These are phyloP conservation scores for Bipolaris zeicola DNA, from an alignment of 2,329 filamentous ascomycete genomes.

Conservation along the genomic window DNA sequence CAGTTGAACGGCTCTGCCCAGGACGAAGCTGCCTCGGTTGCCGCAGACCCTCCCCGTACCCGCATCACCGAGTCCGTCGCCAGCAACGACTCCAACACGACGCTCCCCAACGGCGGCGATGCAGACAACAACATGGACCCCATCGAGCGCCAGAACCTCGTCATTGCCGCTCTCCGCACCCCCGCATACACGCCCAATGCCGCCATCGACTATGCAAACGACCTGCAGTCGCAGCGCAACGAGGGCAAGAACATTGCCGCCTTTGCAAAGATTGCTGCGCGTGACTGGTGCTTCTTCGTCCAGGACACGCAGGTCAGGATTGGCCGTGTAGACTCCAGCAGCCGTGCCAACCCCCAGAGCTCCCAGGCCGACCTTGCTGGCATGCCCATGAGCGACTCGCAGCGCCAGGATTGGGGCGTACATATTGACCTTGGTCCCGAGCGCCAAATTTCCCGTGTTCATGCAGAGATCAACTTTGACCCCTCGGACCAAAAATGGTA, in stretches of 20 bases:
- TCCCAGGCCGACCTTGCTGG: conserved; percentile 35
- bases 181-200: conserved; percentile 60
- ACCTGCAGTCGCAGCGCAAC: conserved; percentile 52
- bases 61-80: conserved; percentile 47
- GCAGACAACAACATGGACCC: conserved; percentile 38
- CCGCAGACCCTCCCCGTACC: conserved; percentile 32
- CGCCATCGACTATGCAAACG: conserved; percentile 62
- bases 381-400: conserved; percentile 29
- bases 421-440: conserved; percentile 79
- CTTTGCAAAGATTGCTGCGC: conserved; percentile 81
- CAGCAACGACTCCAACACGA: conserved; percentile 51
- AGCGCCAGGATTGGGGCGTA: conserved; percentile 55
- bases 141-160: conserved; percentile 45
- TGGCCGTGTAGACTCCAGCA: conserved; percentile 59
- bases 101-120: conserved; percentile 43
- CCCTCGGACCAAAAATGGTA: conserved; percentile 68
- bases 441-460: conserved; percentile 56
- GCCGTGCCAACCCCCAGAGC: conserved; percentile 38
- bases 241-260: conserved; percentile 59
- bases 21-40: conserved; percentile 25
- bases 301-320: conserved; percentile 77
- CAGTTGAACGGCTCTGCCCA: conserved; percentile 45
- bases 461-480: conserved; percentile 58
- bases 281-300: conserved; percentile 85
- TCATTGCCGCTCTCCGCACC: conserved; percentile 50